Percentiles rank a stretch among this genome's conserved stretches.
phyloP scores from a whole-genome alignment of 768 basidiomycete species.

The Calocybe cyanea region DNA sequence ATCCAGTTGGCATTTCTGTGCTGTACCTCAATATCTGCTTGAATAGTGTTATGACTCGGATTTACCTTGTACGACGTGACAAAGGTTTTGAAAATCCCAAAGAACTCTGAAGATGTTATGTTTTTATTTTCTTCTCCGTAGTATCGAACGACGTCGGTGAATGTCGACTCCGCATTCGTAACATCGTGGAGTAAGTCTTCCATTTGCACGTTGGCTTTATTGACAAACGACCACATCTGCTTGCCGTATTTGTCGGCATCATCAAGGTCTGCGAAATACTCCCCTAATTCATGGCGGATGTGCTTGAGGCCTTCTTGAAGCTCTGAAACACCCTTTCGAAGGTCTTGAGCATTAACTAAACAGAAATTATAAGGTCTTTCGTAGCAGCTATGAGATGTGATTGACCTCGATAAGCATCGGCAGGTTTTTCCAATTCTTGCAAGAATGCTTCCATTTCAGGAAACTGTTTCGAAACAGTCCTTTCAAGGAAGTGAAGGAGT shows the following conservation, averaged over 20 bases:
- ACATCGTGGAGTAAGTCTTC: constrained; percentile 87
- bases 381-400: constrained; percentile 3
- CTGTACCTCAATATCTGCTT: constrained; percentile 3
- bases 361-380: constrained; percentile 7
- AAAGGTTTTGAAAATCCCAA: constrained; percentile 96
- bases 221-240: constrained; percentile 90
- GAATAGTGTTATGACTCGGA: background rate
- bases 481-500: constrained; percentile 89
- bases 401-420: constrained; percentile 89
- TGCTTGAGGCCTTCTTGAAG: constrained; percentile 72
- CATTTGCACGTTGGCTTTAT: constrained; percentile 68
- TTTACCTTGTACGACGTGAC: constrained; percentile 85
- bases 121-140: constrained; percentile 93
- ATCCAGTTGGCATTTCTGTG: constrained; percentile 84
- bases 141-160: constrained; percentile 81
- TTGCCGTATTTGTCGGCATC: constrained; percentile 75
- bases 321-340: constrained; percentile 71
- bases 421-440: constrained; percentile 83
- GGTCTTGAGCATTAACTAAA: constrained; percentile 80
- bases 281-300: constrained; percentile 76
- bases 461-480: constrained; percentile 85
- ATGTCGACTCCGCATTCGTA: constrained; percentile 78
- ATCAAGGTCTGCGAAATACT: constrained; percentile 73
- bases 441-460: constrained; percentile 83
- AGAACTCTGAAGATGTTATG: constrained; percentile 88